Percentiles rank a stretch among this genome's conserved stretches.
phyloP scores from a whole-genome alignment of 2,329 filamentous ascomycete species.

The Microsporum ferrugineum region DNA sequence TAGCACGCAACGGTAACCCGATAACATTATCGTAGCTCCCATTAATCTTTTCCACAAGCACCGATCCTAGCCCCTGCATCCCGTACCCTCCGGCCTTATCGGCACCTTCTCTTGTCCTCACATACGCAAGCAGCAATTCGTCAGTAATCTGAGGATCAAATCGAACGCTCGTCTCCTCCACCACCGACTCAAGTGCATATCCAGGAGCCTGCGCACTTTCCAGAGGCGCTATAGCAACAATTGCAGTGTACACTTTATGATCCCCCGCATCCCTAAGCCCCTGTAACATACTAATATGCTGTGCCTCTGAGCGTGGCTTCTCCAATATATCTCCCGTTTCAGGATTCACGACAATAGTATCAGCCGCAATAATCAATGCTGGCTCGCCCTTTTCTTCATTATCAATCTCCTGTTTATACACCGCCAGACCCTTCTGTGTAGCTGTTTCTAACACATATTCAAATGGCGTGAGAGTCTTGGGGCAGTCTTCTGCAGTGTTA shows the following conservation, averaged over 20 bases:
- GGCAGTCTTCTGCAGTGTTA: constrained; percentile 69
- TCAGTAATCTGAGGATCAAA: constrained; percentile 68
- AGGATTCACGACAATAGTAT: constrained; percentile 72
- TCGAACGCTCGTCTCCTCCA: constrained; percentile 84
- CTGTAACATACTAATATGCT: constrained; percentile 76
- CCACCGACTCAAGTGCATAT: constrained; percentile 67
- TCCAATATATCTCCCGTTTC: constrained; percentile 69
- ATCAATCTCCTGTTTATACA: constrained; percentile 52
- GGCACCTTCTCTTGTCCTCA: constrained; percentile 69
- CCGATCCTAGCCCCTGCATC: constrained; percentile 75
- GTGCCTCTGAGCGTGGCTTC: constrained; percentile 71
- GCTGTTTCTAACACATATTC: constrained; percentile 89
- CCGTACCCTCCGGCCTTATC: constrained; percentile 97
- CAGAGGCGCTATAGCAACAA: constrained; percentile 72
- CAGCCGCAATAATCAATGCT: constrained; percentile 74
- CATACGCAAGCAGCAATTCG: constrained; percentile 63
- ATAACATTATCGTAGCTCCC: constrained; percentile 91
- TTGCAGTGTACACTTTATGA: constrained; percentile 77
- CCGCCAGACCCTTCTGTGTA: constrained; percentile 65
- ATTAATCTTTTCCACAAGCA: constrained; percentile 80
- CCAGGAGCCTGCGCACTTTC: constrained; percentile 72
- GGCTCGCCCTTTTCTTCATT: constrained; percentile 54
- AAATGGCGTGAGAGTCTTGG: constrained; percentile 67
- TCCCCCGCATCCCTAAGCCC: constrained; percentile 62
- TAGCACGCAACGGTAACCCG: constrained; percentile 69